Conservation (phyloP, 495 filamentous ascomycete genomes). For the Chaetomidium leptoderma region DNA sequence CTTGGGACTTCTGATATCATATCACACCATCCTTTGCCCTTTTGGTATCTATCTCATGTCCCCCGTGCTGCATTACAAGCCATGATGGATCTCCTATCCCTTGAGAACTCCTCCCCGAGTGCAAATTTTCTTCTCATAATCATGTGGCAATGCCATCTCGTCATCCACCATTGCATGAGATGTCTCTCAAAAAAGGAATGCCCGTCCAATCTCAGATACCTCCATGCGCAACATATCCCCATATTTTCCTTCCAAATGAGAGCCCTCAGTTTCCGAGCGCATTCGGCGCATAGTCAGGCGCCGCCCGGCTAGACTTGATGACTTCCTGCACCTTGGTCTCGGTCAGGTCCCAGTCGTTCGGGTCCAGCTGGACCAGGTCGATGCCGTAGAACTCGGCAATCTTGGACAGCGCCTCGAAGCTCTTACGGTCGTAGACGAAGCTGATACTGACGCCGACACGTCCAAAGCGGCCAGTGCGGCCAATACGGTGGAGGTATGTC, state of each 20-base stretch:
- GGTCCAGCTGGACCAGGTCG: constrained; percentile 47
- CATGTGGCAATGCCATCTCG: constrained; percentile 13
- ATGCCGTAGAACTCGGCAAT: constrained; percentile 69
- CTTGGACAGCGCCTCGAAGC: constrained; percentile 66
- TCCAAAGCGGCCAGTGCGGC: constrained; percentile 93
- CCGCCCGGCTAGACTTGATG: constrained; percentile 74
- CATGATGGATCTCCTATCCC: constrained; percentile 7
- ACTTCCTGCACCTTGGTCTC: constrained; percentile 74
- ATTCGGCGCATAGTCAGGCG: constrained; percentile 52
- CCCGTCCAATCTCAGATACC: neutral
- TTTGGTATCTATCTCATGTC: constrained; percentile 26
- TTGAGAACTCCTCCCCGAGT: constrained; percentile 11
- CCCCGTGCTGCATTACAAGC: constrained; percentile 19
- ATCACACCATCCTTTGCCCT: constrained; percentile 6
- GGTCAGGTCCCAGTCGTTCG: constrained; percentile 80
- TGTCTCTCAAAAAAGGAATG: neutral
- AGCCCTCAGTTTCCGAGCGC: constrained; percentile 22
- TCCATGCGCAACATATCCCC: neutral
- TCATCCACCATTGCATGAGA: neutral
- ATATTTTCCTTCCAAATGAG: neutral
- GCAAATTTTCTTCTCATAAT: constrained; percentile 13
- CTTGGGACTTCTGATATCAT: neutral
- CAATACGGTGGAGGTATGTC: constrained; percentile 97
- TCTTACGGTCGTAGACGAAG: constrained; percentile 77
- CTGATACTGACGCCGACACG: constrained; percentile 93